Percentiles rank a stretch among this genome's conserved stretches.
These are phyloP conservation scores for Globisporangium yorkense DNA, from an alignment of 352 stramenopile genomes.

Conservation along the genomic window DNA sequence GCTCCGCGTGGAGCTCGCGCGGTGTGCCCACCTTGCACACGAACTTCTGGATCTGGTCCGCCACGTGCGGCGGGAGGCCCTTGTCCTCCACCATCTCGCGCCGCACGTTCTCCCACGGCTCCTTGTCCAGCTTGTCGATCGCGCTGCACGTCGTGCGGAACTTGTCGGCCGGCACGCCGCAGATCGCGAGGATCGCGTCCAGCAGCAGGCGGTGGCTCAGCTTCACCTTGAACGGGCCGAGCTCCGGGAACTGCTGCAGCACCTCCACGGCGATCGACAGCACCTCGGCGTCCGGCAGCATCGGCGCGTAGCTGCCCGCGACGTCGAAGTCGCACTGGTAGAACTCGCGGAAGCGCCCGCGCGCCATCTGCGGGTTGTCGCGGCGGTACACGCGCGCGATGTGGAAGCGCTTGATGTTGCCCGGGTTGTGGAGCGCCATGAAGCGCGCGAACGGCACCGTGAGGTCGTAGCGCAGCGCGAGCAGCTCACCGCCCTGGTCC, in stretches of 20 bases:
- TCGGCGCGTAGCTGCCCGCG: constrained; percentile 91
- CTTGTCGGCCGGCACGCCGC: constrained; percentile 94
- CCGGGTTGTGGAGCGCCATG: constrained; percentile 95
- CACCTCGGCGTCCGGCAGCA: constrained; percentile 97
- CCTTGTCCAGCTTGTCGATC: constrained; percentile 99
- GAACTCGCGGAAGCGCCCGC: constrained; percentile 97
- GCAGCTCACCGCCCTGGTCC: constrained; percentile 95
- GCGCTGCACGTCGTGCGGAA: constrained; percentile 97
- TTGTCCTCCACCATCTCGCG: constrained; percentile 98
- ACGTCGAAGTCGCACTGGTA: constrained; percentile 99
- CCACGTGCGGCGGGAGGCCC: constrained; percentile 85
- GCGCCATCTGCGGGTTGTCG: constrained; percentile 93
- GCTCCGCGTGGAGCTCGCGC: constrained; percentile 78
- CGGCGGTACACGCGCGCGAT: constrained; percentile 97
- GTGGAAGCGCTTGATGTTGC: constrained; percentile 99
- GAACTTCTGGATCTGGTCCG: constrained; percentile 94
- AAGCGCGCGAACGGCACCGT: constrained; percentile 98
- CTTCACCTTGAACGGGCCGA: constrained; percentile 95
- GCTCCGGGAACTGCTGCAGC: constrained; percentile 79
- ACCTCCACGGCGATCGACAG: constrained; percentile 93
- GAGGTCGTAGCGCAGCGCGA: constrained; percentile 95
- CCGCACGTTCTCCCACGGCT: constrained; percentile 88
- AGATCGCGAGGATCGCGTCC: constrained; percentile 97
- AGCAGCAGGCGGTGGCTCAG: constrained; percentile 96
- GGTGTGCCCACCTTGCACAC: constrained; percentile 89